Base-by-base conservation (phyloP, 176 grass and related monocot species). In the Oryza meridionalis region DNA sequence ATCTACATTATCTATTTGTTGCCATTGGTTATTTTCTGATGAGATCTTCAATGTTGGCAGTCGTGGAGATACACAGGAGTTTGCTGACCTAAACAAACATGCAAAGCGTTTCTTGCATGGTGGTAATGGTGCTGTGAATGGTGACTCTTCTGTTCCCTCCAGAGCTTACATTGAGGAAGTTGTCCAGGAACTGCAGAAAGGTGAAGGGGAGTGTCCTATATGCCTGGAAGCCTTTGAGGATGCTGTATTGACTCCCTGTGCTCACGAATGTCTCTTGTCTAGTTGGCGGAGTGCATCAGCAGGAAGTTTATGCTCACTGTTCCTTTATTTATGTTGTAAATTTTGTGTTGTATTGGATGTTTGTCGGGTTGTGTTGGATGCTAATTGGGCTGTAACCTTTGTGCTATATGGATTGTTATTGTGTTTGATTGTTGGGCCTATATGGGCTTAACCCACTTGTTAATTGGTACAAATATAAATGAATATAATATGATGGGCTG, bases 221-320 rank as follows among this genome's bases (percentile, higher is more conserved):
- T 98, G 96, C 76, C 73, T 98, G 17, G 96, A 98, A 91, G 96
- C 93, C 33, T 95, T 93, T 69, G 96, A 98, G 87, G 96, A 98
- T 86, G 96, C 96, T 9, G 92, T 98, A 49, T 85, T 98, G 74
- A 98, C 96, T 80, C 87, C 92, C 19, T 98, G 96, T 77, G 96
- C 89, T 72, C 96, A 98, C 26, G 96, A 98, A 26, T 98, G 96
- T 73, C 88, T 98, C 47, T 86, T 98, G 51, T 86, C 96, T 81
- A 95, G 92, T 81, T 98, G 96, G 96, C 91, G 83, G 46, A 90
- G 89, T 84, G 63, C 88, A 10, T 24, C 67, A 25, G 74, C 79
- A 82, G 96, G 96, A 67, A 94, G 61, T 63, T 16, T 22, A 53
- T 42, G 13, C 44, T 74, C 45, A 66, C 43, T 75, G 7, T 75